Evolutionary conservation across 495 filamentous ascomycete genomes (phyloP).

Genomic region (Tuber borchii): DNA sequence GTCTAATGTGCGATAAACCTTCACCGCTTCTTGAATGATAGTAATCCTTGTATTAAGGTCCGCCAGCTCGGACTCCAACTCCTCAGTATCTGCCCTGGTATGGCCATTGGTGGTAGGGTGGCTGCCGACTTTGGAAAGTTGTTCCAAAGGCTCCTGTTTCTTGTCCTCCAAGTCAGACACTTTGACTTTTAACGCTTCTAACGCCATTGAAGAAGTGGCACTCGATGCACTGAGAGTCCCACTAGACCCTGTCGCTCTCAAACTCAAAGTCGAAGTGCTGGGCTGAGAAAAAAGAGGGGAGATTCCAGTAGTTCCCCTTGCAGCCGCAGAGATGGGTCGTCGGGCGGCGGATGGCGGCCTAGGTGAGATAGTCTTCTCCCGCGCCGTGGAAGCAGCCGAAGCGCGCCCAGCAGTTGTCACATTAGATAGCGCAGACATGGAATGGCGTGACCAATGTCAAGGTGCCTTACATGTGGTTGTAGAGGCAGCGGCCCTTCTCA

Average conservation of each 20-base stretch:
- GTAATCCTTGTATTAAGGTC: constrained; percentile 22
- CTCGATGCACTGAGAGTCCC: constrained; percentile 8
- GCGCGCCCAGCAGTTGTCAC: constrained; percentile 16
- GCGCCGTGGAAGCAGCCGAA: constrained; percentile 20
- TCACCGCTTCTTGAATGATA: constrained; percentile 37
- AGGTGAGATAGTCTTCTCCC: constrained; percentile 23
- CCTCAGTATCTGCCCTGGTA: constrained; percentile 11
- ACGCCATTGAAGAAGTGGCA: constrained; percentile 23
- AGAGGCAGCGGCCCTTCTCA: constrained; percentile 16
- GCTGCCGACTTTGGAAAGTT: constrained; percentile 23
- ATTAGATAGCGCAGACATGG: constrained; percentile 23
- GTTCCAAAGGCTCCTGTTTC: constrained; percentile 27
- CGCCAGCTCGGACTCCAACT: constrained; percentile 22
- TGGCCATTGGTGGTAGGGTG: not conserved
- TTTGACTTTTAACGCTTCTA: constrained; percentile 30
- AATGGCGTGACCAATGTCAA: constrained; percentile 26
- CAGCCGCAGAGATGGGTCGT: constrained; percentile 11
- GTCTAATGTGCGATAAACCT: not conserved
- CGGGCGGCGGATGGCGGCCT: constrained; percentile 28
- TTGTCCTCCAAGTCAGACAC: constrained; percentile 34
- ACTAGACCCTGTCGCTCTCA: constrained; percentile 6
- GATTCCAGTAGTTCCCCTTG: constrained; percentile 10
- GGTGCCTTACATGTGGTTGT: constrained; percentile 7
- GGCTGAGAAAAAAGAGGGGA: constrained; percentile 6
- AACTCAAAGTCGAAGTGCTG: constrained; percentile 13